Evolutionary conservation across 78 protist genomes (phyloP).

Genomic region (Chrysochromulina tobinii): DNA sequence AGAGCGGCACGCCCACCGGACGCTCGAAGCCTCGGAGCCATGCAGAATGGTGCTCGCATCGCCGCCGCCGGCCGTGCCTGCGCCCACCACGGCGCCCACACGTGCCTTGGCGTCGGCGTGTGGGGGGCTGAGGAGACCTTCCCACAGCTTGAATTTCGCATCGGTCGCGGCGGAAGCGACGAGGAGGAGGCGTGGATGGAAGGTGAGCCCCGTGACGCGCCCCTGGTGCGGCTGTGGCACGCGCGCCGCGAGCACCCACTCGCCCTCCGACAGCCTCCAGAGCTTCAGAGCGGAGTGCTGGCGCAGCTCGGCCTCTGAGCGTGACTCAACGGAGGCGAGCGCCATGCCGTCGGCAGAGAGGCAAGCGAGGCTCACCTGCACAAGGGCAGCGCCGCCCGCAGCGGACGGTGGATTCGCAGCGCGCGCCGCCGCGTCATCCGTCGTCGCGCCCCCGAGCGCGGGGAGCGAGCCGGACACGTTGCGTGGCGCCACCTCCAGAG

Average conservation of each 20-base stretch:
- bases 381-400: conserved; percentile 1
- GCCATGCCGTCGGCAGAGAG: too few species aligned
- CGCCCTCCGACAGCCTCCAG: not conserved
- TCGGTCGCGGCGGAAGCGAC: not conserved
- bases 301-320: conserved; percentile 9
- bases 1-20: not conserved
- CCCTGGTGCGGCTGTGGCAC: not conserved
- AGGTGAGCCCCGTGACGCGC: not conserved
- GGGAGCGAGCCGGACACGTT: conserved; percentile 25
- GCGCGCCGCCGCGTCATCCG: not conserved
- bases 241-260: not conserved
- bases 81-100: too few species aligned
- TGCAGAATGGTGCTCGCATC: not conserved
- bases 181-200: conserved; percentile 2
- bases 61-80: not conserved
- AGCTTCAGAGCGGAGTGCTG: conserved; percentile 2
- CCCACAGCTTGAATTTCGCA: conserved; percentile 20
- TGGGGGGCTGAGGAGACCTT: not conserved
- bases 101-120: not conserved
- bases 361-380: too few species aligned
- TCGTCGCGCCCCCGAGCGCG: not conserved
- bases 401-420: not conserved
- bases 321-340: not conserved
- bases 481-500: not conserved
- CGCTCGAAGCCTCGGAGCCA: not conserved